These are phyloP conservation scores for Paspalum notatum DNA, from an alignment of 176 grass and related monocot genomes.

Conservation along the genomic window DNA sequence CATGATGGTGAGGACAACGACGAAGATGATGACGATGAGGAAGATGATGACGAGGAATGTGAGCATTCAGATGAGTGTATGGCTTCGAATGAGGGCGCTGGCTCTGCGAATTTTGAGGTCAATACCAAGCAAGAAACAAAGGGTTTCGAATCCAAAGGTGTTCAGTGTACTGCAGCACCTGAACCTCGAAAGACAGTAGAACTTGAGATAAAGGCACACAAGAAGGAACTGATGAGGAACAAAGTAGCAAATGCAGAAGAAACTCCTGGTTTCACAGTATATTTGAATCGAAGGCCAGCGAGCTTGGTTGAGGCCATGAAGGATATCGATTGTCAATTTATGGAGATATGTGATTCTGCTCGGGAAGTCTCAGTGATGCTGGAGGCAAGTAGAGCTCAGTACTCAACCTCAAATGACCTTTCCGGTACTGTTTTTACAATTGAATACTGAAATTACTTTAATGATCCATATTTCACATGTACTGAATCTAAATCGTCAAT, in stretches of 20 bases:
- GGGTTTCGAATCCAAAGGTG: constrained; percentile 64
- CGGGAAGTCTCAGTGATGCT: constrained; percentile 89
- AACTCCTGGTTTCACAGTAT: constrained; percentile 90
- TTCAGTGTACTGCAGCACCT: constrained; percentile 50
- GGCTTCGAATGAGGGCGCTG: constrained; percentile 33
- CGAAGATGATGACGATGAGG: constrained; percentile 21
- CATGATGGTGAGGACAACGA: constrained; percentile 29
- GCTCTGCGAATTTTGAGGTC: constrained; percentile 38
- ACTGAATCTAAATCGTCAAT: constrained; percentile 29
- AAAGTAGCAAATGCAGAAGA: constrained; percentile 74
- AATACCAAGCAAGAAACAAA: constrained; percentile 57
- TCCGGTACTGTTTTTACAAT: constrained; percentile 71
- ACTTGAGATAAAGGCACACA: constrained; percentile 65
- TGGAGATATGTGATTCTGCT: constrained; percentile 73
- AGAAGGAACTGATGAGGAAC: constrained; percentile 65
- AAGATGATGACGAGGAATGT: constrained; percentile 35
- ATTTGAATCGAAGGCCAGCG: constrained; percentile 75
- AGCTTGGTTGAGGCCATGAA: constrained; percentile 81
- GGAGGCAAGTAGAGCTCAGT: constrained; percentile 85
- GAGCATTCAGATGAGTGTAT: constrained; percentile 50
- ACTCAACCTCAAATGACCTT: constrained; percentile 74
- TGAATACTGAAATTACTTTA: constrained; percentile 39
- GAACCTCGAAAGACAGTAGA: constrained; percentile 53
- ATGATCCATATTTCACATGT: constrained; percentile 35
- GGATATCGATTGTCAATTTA: constrained; percentile 81